Percentiles rank a stretch among this genome's conserved stretches.
These are phyloP conservation scores for Anthoceros angustus DNA, from an alignment of 225 moss, liverwort and hornwort species.

Conservation along the genomic window DNA sequence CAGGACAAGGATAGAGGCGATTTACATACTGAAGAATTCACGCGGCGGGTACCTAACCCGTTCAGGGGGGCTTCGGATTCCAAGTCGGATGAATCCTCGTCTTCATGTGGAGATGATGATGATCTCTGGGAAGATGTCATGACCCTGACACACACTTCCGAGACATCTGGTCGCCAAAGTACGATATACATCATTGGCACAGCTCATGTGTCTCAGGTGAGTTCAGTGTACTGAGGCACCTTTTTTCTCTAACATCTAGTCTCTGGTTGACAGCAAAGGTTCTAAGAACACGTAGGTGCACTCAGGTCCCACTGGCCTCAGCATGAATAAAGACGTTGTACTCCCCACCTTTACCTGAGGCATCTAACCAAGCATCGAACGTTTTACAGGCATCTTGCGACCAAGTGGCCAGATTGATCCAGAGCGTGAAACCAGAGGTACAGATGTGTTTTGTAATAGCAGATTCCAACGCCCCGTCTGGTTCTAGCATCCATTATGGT, in stretches of 20 bases:
- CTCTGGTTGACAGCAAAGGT: not conserved
- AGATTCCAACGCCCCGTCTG: no score
- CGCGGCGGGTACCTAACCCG: no score
- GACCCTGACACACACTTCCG: no score
- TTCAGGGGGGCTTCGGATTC: no score
- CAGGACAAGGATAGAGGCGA: no score
- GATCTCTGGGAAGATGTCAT: no score
- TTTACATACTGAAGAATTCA: no score
- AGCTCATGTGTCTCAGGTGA: conserved; percentile 71
- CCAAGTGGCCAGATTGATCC: conserved; percentile 47
- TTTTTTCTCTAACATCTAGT: not conserved
- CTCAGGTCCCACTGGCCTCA: not conserved
- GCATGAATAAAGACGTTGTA: not conserved
- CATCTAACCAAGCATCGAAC: no score
- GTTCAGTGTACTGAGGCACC: not conserved
- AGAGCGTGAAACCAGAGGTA: conserved; percentile 53
- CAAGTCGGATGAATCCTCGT: no score
- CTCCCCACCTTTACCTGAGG: not conserved
- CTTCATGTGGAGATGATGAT: no score
- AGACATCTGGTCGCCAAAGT: conserved; percentile 30
- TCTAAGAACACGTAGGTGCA: not conserved
- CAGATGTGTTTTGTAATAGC: not conserved
- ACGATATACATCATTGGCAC: conserved; percentile 43
- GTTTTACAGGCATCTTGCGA: conserved; percentile 37
- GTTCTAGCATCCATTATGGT: not conserved